A percentile compares a stretch with the other conserved stretches of the same genome.
phyloP scores from a whole-genome alignment of 495 filamentous ascomycete species.

The Aspergillus cavernicola region DNA sequence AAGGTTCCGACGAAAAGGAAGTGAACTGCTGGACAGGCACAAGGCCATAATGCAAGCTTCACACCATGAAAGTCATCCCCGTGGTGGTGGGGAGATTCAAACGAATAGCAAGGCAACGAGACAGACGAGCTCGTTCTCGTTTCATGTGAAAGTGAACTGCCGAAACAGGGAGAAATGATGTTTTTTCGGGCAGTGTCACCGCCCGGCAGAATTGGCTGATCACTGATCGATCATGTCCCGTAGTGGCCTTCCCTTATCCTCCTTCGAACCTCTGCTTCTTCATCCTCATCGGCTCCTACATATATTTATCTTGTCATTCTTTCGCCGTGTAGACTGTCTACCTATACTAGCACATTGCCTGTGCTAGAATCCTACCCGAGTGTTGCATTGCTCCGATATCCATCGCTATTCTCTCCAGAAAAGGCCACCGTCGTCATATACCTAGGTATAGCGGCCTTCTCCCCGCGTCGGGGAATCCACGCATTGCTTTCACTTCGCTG shows the following conservation, averaged over 20 bases:
- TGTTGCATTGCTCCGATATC: background rate
- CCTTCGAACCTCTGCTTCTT: background rate
- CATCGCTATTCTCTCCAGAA: background rate
- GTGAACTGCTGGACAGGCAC: conserved; percentile 32
- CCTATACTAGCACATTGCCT: background rate
- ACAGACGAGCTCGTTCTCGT: conserved; percentile 3
- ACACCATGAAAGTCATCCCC: conserved; percentile 28
- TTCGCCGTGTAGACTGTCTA: background rate
- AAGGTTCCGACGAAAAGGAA: conserved; percentile 27
- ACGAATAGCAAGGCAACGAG: background rate
- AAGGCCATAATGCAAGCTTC: conserved; percentile 36
- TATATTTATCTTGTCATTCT: background rate
- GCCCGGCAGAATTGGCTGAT: conserved; percentile 25
- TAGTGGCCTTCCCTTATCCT: background rate
- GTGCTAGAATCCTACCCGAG: too few relatives aligned
- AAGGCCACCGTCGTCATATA: conserved; percentile 14
- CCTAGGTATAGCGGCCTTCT: background rate
- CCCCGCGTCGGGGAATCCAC: background rate
- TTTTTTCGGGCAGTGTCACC: conserved; percentile 15
- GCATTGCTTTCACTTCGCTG: background rate
- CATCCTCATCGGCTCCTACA: background rate
- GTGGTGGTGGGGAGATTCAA: conserved; percentile 5
- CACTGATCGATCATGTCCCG: background rate
- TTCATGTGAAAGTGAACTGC: background rate
- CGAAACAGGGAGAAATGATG: conserved; percentile 12